Evolutionary conservation across 306 rosid genomes (phyloP).

Genomic region (Rosa rugosa): DNA sequence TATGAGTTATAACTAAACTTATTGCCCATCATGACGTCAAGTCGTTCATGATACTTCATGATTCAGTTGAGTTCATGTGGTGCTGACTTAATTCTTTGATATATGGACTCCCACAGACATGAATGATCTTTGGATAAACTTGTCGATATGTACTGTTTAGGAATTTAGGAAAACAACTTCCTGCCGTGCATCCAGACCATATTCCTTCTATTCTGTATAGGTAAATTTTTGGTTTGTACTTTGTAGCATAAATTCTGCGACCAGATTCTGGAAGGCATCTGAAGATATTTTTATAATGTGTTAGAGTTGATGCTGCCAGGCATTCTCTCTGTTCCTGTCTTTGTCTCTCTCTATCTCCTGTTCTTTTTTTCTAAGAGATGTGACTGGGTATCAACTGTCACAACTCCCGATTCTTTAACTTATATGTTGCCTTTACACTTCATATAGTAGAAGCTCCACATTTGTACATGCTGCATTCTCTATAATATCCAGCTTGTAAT

Average conservation of each 20-base stretch:
- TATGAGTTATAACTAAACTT: not conserved
- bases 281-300: not conserved
- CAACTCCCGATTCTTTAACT: not conserved
- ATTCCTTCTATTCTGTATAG: not conserved
- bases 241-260: not conserved
- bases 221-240: not conserved
- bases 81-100: not conserved
- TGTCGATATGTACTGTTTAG: not conserved
- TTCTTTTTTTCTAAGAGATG: not conserved
- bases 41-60: not conserved
- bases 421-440: not conserved
- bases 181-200: not conserved
- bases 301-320: not conserved
- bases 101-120: not conserved
- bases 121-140: not conserved
- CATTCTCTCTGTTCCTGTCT: not conserved
- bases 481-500: not conserved
- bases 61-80: not conserved
- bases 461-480: not conserved
- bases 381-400: not conserved
- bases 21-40: not conserved
- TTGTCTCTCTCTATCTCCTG: not conserved
- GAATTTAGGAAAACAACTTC: not conserved
- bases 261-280: not conserved
- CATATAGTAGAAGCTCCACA: not conserved